phyloP scores from a whole-genome alignment of 495 filamentous ascomycete species.

The Terfezia claveryi region DNA sequence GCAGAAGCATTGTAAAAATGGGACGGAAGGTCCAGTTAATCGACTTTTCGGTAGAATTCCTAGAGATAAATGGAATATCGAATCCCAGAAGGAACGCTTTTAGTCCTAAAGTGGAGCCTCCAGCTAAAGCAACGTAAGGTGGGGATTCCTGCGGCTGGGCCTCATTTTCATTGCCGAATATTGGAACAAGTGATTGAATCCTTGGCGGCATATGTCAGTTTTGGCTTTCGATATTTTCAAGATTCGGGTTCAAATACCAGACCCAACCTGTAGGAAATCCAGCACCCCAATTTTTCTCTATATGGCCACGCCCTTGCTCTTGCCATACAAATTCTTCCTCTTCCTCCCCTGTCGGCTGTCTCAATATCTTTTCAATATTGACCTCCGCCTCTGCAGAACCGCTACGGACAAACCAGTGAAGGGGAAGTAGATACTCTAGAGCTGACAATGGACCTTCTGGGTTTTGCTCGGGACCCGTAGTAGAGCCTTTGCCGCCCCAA shows the following conservation, averaged over 20 bases:
- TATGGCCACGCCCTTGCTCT: constrained; percentile 21
- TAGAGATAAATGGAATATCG: constrained; percentile 9
- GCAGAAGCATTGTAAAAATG: constrained; percentile 6
- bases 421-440: constrained; percentile 23
- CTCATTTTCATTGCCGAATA: constrained; percentile 13
- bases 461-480: background rate
- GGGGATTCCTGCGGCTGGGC: background rate
- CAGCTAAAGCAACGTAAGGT: constrained; percentile 17
- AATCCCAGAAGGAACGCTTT: constrained; percentile 24
- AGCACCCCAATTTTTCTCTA: constrained; percentile 29
- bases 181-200: constrained; percentile 2
- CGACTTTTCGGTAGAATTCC: constrained; percentile 6
- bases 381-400: constrained; percentile 21
- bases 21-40: constrained; percentile 15
- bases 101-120: constrained; percentile 25
- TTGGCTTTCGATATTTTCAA: no score
- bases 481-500: constrained; percentile 9
- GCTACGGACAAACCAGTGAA: constrained; percentile 30
- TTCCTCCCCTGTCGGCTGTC: background rate
- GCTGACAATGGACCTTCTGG: constrained; percentile 17
- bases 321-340: background rate
- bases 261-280: constrained; percentile 26
- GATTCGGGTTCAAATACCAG: constrained; percentile 15
- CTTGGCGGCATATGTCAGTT: background rate
- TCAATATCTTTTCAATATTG: constrained; percentile 1